Evolutionary conservation across 2,329 filamentous ascomycete genomes (phyloP).

Genomic region (Neurospora sp.): DNA sequence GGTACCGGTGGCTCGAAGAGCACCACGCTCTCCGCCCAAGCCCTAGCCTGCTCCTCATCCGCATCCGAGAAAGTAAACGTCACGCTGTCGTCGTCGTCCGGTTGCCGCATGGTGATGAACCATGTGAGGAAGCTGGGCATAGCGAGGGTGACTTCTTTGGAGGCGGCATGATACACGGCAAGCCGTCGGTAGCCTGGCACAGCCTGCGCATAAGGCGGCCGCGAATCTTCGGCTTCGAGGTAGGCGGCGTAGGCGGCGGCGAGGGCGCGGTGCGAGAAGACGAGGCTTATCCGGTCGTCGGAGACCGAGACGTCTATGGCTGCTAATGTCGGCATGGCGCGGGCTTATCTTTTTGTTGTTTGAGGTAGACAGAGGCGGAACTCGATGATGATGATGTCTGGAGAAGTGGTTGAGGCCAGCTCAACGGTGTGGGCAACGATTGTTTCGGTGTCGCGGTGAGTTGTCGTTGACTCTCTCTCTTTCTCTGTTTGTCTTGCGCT

Average conservation of each 20-base stretch:
- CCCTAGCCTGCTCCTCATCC: constrained; percentile 8
- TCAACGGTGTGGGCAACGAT: not conserved
- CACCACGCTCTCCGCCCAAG: constrained; percentile 16
- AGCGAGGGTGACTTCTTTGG: constrained; percentile 15
- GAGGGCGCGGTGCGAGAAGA: constrained; percentile 18
- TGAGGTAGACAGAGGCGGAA: not conserved
- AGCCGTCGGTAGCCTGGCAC: constrained; percentile 13
- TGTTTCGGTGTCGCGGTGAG: not conserved
- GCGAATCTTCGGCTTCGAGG: constrained; percentile 14
- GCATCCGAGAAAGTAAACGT: constrained; percentile 16
- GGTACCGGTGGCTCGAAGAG: constrained; percentile 14
- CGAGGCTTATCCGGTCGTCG: constrained; percentile 15
- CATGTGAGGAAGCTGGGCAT: constrained; percentile 18
- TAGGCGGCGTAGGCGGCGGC: constrained; percentile 16
- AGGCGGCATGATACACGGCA: constrained; percentile 8
- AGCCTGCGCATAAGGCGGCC: constrained; percentile 6
- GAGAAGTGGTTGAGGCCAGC: not conserved
- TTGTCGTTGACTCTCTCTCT: constrained; percentile 4
- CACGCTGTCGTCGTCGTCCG: constrained; percentile 16
- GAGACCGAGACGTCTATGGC: constrained; percentile 18
- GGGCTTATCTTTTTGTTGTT: not conserved
- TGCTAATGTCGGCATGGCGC: constrained; percentile 16
- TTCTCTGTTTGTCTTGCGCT: not conserved
- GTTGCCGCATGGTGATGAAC: constrained; percentile 20
- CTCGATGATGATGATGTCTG: not conserved